Evolutionary conservation across 2,329 filamentous ascomycete species (phyloP).

Genomic region (Thielaviopsis punctulata): DNA sequence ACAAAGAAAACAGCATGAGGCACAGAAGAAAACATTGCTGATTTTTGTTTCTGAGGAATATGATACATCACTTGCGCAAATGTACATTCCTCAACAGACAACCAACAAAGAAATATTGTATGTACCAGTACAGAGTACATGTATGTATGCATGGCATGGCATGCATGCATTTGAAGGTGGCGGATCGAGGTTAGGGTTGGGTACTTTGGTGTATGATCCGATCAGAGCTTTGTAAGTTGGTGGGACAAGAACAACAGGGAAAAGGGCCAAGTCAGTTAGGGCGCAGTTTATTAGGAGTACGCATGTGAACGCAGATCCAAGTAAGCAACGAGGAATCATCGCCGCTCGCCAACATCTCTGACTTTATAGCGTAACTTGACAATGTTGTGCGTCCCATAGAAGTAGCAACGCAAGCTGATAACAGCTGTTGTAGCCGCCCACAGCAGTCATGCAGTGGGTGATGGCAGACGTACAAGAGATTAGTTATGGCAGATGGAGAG

Average conservation of each 20-base stretch:
- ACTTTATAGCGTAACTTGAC: not conserved
- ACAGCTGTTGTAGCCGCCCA: not conserved
- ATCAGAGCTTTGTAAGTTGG: not conserved
- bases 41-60: no score
- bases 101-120: no score
- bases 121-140: no score
- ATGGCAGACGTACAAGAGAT: not conserved
- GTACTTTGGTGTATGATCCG: not conserved
- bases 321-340: not conserved
- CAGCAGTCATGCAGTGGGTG: not conserved
- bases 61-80: no score
- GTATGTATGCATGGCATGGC: not conserved
- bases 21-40: no score
- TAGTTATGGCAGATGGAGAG: not conserved
- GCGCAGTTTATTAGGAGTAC: not conserved
- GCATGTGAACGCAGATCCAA: not conserved
- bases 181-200: no score
- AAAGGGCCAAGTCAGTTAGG: no score
- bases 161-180: no score
- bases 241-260: not conserved
- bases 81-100: no score
- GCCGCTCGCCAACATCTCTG: not conserved
- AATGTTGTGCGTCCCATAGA: not conserved
- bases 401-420: not conserved
- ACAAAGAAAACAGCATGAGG: not conserved